Evolutionary conservation across 306 rosid species (phyloP).

Genomic region (Adenanthera pavonina): DNA sequence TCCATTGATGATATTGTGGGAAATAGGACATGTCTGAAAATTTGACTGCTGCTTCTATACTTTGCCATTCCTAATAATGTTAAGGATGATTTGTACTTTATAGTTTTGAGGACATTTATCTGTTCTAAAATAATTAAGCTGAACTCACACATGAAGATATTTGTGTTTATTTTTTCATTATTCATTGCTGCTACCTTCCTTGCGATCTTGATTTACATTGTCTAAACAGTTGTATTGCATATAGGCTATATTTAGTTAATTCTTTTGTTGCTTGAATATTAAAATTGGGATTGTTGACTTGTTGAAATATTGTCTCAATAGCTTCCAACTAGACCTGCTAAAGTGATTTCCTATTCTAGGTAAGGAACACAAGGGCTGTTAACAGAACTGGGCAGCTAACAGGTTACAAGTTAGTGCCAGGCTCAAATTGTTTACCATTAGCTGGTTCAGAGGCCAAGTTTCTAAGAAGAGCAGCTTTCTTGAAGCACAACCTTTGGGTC

Average conservation of each 20-base stretch:
- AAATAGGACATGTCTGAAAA: constrained; percentile 36
- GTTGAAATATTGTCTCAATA: constrained; percentile 8
- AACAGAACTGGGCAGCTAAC: constrained; percentile 82
- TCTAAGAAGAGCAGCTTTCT: constrained; percentile 78
- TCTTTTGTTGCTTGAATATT: background rate
- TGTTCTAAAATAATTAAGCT: no score
- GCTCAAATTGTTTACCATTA: constrained; percentile 79
- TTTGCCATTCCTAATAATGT: constrained; percentile 25
- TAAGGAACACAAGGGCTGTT: constrained; percentile 80
- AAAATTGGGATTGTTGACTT: constrained; percentile 16
- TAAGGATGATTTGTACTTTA: constrained; percentile 20
- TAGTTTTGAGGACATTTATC: background rate
- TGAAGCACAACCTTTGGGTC: constrained; percentile 90
- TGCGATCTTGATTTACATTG: background rate
- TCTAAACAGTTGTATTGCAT: background rate
- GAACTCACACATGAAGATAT: no score
- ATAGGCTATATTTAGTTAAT: constrained; percentile 14
- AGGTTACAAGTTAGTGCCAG: constrained; percentile 81
- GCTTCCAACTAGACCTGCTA: constrained; percentile 3
- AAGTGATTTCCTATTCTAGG: constrained; percentile 48
- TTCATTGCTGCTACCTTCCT: constrained; percentile 14
- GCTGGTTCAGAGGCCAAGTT: constrained; percentile 90
- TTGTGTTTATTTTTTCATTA: background rate
- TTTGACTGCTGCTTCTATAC: constrained; percentile 37
- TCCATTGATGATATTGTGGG: constrained; percentile 27